A percentile compares a stretch with the other conserved stretches of the same genome.
These are phyloP conservation scores for Volvox reticuliferus DNA, from an alignment of 139 green algal genomes.

Conservation along the genomic window DNA sequence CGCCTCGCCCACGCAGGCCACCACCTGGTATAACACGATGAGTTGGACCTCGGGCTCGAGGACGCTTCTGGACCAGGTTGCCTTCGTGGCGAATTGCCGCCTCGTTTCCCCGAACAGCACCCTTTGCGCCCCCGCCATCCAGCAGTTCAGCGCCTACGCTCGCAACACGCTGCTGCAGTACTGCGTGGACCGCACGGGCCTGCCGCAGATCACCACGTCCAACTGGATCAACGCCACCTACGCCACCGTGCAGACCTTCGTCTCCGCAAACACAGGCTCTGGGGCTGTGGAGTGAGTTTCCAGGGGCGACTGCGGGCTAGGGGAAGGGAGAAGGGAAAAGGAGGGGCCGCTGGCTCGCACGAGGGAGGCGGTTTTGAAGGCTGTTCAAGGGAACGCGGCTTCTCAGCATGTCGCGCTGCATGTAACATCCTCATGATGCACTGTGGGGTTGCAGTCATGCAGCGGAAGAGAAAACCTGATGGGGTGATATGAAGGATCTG, in stretches of 20 bases:
- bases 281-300: no score
- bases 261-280: neutral
- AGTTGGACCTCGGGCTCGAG: neutral
- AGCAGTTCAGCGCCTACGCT: neutral
- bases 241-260: neutral
- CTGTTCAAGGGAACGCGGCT: no score
- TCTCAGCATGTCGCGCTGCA: no score
- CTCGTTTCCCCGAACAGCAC: neutral
- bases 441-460: no score
- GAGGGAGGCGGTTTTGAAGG: no score
- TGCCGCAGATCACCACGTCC: conserved; percentile 9
- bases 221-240: neutral
- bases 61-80: neutral
- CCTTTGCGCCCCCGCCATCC: neutral
- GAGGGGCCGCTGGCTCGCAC: no score
- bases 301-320: no score
- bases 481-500: no score
- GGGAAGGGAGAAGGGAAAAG: no score
- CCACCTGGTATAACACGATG: neutral
- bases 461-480: no score
- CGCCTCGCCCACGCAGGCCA: neutral
- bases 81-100: neutral
- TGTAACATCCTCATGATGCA: no score
- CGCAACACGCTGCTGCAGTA: conserved; percentile 13
- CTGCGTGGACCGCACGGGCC: neutral